Evolutionary conservation across 108 stramenopile genomes (phyloP), one percentile per base, ranked within the genome.

Genomic region (Ochromonas danica): DNA sequence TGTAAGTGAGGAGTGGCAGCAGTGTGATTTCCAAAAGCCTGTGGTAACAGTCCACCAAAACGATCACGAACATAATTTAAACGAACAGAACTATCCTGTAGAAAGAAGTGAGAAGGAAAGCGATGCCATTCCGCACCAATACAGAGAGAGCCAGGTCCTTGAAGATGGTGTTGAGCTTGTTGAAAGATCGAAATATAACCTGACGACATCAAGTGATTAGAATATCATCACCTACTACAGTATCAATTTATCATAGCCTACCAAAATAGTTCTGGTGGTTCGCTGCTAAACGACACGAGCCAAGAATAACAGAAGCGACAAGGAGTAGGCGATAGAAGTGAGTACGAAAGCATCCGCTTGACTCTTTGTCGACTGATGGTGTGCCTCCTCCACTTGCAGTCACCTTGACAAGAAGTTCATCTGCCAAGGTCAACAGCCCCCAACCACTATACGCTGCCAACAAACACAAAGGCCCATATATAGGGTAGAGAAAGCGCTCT

Each of bases 91-190:
- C 28, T 28, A 51, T 14, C 6, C 2, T 94, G 94, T 3, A 97
- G 85, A 75, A 89, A 94, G 82, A 94, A 97, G 39, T 87, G 89
- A 31, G 94, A 91, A 1, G 95, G 94, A 84, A 93, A 97, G 35
- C 93, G 83, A 84, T 99, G 91, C 98, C 98, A 99, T 88, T 99
- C 98, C 39, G 92, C 94, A 40, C 93, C 95, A 14, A 90, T 89
- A 81, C 98, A 99, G 42, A 85, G 39, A 72, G 71, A 42, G 82
- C 10, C 71, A 36, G 71, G 81, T 22, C 39, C 36, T 6, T 61
- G n/a, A 14, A 17, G 42, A 38, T 22, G 2, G 43, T 43, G 17
- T 35, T 30, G 42, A 42, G 3, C 45, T 30, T 3, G 77, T 70
- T 0, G 1, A 51, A 1, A 40, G 39, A 45, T 78, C 36, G 17